phyloP scores from a whole-genome alignment of 371 early-diverging fungal genomes.

The Mortierella sp. region DNA sequence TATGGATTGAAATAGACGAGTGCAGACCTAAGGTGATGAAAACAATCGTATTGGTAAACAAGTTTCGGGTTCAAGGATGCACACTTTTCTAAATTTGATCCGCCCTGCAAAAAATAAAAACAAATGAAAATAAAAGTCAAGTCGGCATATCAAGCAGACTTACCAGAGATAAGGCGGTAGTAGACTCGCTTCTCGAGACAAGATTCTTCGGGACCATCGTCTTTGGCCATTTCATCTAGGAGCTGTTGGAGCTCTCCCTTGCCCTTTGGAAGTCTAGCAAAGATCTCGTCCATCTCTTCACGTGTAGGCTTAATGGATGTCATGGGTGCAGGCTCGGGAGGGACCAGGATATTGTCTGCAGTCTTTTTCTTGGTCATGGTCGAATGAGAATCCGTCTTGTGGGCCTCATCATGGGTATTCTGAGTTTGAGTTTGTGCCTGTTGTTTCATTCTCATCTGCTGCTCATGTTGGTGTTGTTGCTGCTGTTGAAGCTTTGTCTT shows the following conservation, averaged over 20 bases:
- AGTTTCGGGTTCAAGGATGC: no score
- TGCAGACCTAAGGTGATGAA: conserved; percentile 68
- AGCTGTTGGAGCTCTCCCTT: conserved; percentile 30
- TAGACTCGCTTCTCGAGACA: conserved; percentile 94
- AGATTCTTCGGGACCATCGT: conserved; percentile 58
- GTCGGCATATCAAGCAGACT: background rate
- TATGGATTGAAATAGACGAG: conserved; percentile 97
- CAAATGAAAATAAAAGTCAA: background rate
- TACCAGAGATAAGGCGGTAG: conserved; percentile 92
- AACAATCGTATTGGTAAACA: no score
- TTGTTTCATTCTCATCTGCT: no score
- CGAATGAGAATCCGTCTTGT: no score
- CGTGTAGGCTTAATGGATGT: conserved; percentile 27
- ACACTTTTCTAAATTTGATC: background rate
- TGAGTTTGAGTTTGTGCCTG: no score
- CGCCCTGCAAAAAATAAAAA: background rate
- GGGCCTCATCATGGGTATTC: no score
- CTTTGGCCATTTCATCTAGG: conserved; percentile 42
- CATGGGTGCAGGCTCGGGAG: conserved; percentile 44
- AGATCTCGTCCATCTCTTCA: conserved; percentile 43
- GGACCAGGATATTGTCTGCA: conserved; percentile 26
- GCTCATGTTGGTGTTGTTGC: no score
- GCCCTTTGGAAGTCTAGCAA: conserved; percentile 40
- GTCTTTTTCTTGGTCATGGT: background rate
- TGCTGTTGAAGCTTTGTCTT: background rate